These are phyloP conservation scores for Boletus coccyginus DNA, from an alignment of 768 basidiomycete species.

Conservation along the genomic window DNA sequence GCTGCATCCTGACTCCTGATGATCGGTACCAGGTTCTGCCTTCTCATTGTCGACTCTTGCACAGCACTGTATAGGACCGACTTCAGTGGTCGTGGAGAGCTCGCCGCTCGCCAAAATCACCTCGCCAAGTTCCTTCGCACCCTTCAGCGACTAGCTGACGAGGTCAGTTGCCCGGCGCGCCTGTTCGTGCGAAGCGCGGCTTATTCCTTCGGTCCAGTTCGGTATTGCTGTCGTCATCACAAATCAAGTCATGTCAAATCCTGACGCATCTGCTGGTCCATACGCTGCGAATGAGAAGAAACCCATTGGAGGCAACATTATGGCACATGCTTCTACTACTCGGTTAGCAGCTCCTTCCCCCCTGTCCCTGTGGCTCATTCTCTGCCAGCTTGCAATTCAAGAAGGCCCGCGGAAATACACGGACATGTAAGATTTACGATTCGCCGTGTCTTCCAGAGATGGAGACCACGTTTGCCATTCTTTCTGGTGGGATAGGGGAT, in stretches of 20 bases:
- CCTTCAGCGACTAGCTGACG: constrained; percentile 90
- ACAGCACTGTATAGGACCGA: constrained; percentile 95
- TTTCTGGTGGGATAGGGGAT: constrained; percentile 87
- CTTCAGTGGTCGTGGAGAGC: constrained; percentile 91
- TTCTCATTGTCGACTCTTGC: constrained; percentile 95
- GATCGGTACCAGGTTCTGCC: constrained; percentile 68
- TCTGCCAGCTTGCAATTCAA: constrained; percentile 74
- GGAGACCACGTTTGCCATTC: constrained; percentile 93
- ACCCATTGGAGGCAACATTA: constrained; percentile 98
- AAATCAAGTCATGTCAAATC: constrained; percentile 99
- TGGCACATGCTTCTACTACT: constrained; percentile 98
- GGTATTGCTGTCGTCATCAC: constrained; percentile 97
- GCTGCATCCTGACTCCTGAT: constrained; percentile 4
- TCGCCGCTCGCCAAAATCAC: constrained; percentile 93
- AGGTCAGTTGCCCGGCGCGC: constrained; percentile 51
- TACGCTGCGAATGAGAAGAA: constrained; percentile 93
- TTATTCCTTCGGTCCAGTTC: constrained; percentile 52
- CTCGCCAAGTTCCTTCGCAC: constrained; percentile 94
- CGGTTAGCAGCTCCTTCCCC: constrained; percentile 47
- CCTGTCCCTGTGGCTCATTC: constrained; percentile 4
- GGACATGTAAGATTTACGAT: constrained; percentile 96
- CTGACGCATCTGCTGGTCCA: constrained; percentile 88
- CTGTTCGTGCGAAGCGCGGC: neutral
- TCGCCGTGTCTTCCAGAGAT: constrained; percentile 97
- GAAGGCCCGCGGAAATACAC: constrained; percentile 88